Conservation (phyloP, 2,329 filamentous ascomycete genomes). For the Thielaviopsis euricoi region DNA sequence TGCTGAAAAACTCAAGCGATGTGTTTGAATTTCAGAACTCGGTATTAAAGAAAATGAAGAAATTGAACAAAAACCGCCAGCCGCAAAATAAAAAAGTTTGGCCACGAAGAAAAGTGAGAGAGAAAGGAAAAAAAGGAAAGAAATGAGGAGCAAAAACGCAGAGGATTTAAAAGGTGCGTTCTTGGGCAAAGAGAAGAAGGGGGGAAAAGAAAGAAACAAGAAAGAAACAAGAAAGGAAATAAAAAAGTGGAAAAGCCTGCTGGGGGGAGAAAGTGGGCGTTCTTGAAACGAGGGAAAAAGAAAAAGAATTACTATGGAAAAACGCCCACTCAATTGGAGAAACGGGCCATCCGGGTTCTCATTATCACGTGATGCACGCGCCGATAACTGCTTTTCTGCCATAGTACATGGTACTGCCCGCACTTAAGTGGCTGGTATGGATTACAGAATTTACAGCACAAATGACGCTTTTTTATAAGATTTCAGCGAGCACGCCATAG, state of each 20-base stretch:
- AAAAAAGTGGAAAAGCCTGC: neutral
- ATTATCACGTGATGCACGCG: neutral
- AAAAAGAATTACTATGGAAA: no score
- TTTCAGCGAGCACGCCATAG: no score
- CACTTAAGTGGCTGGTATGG: no score
- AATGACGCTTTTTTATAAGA: no score
- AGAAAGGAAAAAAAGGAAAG: no score
- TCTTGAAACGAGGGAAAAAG: neutral
- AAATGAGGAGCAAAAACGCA: neutral
- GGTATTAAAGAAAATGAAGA: neutral
- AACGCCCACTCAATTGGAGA: neutral
- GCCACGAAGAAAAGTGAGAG: neutral
- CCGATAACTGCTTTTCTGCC: neutral
- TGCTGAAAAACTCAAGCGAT: neutral
- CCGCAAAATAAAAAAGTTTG: no score
- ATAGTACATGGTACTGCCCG: neutral
- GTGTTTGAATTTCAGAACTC: no score
- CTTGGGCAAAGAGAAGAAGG: neutral
- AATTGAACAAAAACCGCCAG: neutral
- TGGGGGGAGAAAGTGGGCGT: neutral
- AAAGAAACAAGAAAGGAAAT: neutral
- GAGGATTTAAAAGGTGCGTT: neutral
- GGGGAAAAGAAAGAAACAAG: neutral
- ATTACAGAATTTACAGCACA: no score
- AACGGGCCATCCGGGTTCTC: neutral